Percentiles rank a stretch among this genome's conserved stretches.
Evolutionary conservation across 139 green algal genomes (phyloP).

Genomic region (Bryopsis sp.): DNA sequence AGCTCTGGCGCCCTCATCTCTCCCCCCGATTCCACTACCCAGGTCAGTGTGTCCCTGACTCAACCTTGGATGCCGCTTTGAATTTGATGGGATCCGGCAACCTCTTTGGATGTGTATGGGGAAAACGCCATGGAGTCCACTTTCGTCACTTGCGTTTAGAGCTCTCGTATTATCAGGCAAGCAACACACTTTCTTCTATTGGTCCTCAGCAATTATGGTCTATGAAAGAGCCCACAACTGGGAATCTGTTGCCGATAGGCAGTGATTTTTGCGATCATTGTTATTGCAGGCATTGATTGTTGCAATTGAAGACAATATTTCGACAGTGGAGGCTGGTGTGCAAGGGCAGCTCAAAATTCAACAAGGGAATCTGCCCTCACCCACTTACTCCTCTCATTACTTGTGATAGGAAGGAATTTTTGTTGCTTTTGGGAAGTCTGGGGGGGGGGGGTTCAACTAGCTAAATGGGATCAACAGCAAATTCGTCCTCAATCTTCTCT

Average conservation of each 20-base stretch:
- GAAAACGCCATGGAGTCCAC: slow-evolving; percentile 32
- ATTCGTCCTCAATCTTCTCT: no score
- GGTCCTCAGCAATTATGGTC: no score
- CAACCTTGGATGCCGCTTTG: slow-evolving; percentile 70
- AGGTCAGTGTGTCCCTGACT: no score
- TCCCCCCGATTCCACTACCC: no score
- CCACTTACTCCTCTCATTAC: slow-evolving; percentile 74
- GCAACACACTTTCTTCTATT: slow-evolving; percentile 14
- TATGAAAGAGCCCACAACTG: background rate
- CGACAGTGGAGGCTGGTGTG: slow-evolving; percentile 78
- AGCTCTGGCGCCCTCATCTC: no score
- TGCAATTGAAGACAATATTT: slow-evolving; percentile 56
- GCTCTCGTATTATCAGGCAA: slow-evolving; percentile 85
- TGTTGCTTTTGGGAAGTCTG: no score
- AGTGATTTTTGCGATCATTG: no score
- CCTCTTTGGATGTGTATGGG: slow-evolving; percentile 88
- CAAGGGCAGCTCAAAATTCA: slow-evolving; percentile 92
- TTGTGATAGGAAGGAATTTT: no score
- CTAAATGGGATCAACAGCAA: no score
- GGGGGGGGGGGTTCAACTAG: no score
- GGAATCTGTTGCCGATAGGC: no score
- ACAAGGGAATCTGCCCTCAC: slow-evolving; percentile 73
- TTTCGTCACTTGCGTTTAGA: slow-evolving; percentile 84
- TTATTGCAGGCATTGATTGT: slow-evolving; percentile 47
- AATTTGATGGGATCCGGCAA: slow-evolving; percentile 79